Base-by-base conservation (phyloP, 179 eudicot species). In the Heliamphora pulchella region DNA sequence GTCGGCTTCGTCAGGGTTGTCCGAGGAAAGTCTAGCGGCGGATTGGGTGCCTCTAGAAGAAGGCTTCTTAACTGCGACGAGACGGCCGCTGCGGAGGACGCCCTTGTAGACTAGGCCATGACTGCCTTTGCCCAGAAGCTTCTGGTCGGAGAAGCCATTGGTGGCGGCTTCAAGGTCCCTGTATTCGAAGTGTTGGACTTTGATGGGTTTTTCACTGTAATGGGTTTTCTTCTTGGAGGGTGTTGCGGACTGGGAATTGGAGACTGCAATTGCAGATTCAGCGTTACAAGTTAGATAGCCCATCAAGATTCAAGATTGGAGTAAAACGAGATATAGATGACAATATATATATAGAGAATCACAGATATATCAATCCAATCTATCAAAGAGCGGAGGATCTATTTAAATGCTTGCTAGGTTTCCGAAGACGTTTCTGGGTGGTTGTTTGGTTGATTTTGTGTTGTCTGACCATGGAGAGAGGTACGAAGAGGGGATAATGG, bases 31-130 rank as follows among this genome's bases (percentile, higher is more conserved):
- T 18, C 71, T 67, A 31, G 75, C 43, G 39, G 83, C 31, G 11
- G 85, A 79, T 18, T 57, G 74, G 44, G 79, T 79, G 48, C 62
- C 82, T 66, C 84, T 82, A 50, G 93, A 89, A 20, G 98, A 31
- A 31, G 39, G 89, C 59, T 89, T 93, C 79, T 94, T 94, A 55
- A 94, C 92, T 11, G 98, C 98, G 5, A 94, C 94, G 41, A 83
- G 88, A 17, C 86, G 91, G 69, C 97, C 97, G 59, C 87, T 82
- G 55, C 85, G 83, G 64, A 94, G 93, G 43, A 91, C 75, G 58
- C 89, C 98, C 79, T 93, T 91, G 86, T 94, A 94, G 80, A 94
- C 98, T 2, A 91, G 84, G 8, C 98, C 98, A 75, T 94, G 98
- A 86, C 98, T 94, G 75, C 97, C 98, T 76, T 91, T 82, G 13